These are phyloP conservation scores for Litsea cubeba DNA, from an alignment of 164 flowering plant genomes.

Conservation along the genomic window DNA sequence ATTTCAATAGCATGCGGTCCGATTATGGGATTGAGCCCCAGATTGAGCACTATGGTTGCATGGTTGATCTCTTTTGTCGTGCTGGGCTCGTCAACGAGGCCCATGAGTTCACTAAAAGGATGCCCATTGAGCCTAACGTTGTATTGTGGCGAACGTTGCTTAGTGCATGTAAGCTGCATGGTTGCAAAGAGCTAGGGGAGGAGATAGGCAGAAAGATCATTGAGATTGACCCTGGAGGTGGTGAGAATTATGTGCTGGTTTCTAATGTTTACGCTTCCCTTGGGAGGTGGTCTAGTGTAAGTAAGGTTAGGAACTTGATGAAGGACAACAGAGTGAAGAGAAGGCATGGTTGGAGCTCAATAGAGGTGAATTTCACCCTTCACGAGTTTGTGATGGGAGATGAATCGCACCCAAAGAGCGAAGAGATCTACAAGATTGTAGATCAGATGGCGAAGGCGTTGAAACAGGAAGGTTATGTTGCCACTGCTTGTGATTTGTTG, in stretches of 20 bases:
- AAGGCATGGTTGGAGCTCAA: constrained; percentile 22
- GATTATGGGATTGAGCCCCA: constrained; percentile 18
- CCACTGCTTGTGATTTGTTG: constrained; percentile 1
- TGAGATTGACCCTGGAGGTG: constrained; percentile 9
- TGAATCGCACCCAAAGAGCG: constrained; percentile 7
- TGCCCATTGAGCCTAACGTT: constrained; percentile 61
- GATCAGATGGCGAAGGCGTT: constrained; percentile 7
- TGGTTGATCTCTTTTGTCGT: constrained; percentile 27
- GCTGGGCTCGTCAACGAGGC: constrained; percentile 17
- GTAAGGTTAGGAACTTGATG: constrained; percentile 16
- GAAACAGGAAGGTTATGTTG: constrained; percentile 6
- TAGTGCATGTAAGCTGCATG: constrained; percentile 49
- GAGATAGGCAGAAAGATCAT: constrained; percentile 42
- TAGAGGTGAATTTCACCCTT: constrained; percentile 9
- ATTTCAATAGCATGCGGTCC: constrained; percentile 14
- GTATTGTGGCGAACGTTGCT: constrained; percentile 67
- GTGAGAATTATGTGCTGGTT: constrained; percentile 16
- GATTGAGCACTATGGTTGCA: constrained; percentile 28
- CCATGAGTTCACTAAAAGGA: constrained; percentile 37
- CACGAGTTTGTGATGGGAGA: constrained; percentile 18
- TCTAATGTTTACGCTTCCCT: constrained; percentile 16
- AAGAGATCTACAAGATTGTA: constrained; percentile 8
- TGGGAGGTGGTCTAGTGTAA: constrained; percentile 17
- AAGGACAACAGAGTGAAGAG: constrained; percentile 8
- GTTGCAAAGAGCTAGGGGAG: constrained; percentile 38